These are phyloP conservation scores for Calonectria hawksworthii DNA, from an alignment of 2,329 filamentous ascomycete genomes.

Conservation along the genomic window DNA sequence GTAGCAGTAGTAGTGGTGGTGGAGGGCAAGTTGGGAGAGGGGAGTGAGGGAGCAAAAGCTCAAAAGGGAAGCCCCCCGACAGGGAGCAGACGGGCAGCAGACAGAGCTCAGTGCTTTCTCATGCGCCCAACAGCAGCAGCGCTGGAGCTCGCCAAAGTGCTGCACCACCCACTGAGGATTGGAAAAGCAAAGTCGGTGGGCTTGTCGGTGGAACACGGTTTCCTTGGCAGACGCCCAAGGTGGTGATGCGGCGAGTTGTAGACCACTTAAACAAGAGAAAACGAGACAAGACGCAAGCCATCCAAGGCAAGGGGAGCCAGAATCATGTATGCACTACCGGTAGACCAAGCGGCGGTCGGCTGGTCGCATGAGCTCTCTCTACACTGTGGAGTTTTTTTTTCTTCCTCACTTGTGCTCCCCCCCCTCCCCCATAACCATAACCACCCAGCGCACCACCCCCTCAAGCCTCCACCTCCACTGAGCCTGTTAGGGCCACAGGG, in stretches of 20 bases:
- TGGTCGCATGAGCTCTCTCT: slow-evolving; percentile 16
- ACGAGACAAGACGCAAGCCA: background rate
- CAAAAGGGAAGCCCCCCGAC: slow-evolving; percentile 15
- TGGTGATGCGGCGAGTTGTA: no score
- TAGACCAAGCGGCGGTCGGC: background rate
- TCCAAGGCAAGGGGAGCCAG: slow-evolving; percentile 6
- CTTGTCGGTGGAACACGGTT: background rate
- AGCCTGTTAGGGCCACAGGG: background rate
- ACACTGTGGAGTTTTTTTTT: slow-evolving; percentile 6
- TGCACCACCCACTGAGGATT: background rate
- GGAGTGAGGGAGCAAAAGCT: background rate
- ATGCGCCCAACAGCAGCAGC: background rate
- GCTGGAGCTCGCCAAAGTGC: background rate
- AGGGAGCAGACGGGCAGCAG: background rate
- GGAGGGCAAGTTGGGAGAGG: slow-evolving; percentile 19
- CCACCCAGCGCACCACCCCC: background rate
- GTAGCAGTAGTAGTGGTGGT: background rate
- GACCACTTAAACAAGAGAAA: background rate
- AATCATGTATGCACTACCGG: slow-evolving; percentile 11
- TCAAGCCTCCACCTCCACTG: background rate
- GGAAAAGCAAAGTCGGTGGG: background rate
- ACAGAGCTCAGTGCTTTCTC: slow-evolving; percentile 10
- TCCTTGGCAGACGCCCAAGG: background rate
- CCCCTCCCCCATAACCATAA: background rate
- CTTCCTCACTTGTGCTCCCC: no score